Evolutionary conservation across 1,284 basidiomycete species (phyloP), one percentile per base, ranked within the genome.

Genomic region (Chalciporus sp.): DNA sequence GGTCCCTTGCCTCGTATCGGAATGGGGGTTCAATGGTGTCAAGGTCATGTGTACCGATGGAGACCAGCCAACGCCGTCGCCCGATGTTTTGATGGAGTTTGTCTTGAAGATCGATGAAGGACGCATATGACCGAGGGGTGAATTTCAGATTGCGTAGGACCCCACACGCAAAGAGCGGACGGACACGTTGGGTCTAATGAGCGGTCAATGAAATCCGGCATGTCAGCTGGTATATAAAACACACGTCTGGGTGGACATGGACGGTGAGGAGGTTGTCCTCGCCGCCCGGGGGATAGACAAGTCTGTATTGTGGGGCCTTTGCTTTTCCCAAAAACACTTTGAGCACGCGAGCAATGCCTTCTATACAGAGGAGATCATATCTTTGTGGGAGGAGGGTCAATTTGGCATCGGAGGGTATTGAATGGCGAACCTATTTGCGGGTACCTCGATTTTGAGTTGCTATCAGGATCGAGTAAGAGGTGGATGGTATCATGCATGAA

Each of bases 371-470:
- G 19, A 99, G 81, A 76, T 99, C 97, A 69, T 99, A 98, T 82
- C 95, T 95, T 70, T 39, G 61, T 56, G 29, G 48, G 56, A 17
- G 43, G 42, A 10, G 27, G n/a, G 50, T 55, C 53, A 45, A 42
- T 37, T 37, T 29, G 39, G 23, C 42, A 31, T 10, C 19, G 17
- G 12, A 26, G 40, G 44, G 31, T 39, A 49, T 7, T 29, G 12
- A 19, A 33, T 16, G 17, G 59, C 70, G 49, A 56, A 84, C 91
- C 93, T 86, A 72, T 98, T 99, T 26, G 97, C 97, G 29, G 97
- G 96, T 50, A 98, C 85, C 74, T 99, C 96, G 66, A 99, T 98
- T 84, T 99, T 99, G 63, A 99, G 79, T 90, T 96, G 90, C 86
- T 95, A 51, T 41, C 37, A n/a, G 27, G 11, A 44, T 41, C 16